Evolutionary conservation across 192 early-diverging fungal genomes (phyloP).

Genomic region (Helicostylum pulchrum): DNA sequence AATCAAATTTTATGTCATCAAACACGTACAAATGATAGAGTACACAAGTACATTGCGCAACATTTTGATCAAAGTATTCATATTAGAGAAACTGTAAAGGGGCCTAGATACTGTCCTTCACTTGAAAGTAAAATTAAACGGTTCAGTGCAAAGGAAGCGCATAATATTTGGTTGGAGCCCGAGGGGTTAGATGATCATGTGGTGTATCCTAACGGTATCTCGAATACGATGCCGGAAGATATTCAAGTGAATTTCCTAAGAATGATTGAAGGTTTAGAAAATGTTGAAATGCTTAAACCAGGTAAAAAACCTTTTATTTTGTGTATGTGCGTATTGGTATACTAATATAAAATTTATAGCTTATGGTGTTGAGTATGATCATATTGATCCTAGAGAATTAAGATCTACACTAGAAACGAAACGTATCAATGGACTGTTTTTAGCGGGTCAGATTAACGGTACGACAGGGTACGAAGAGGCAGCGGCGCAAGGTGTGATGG

Average conservation of each 20-base stretch:
- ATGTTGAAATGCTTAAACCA: conserved; percentile 67
- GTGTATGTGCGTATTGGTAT: not conserved
- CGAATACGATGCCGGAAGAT: conserved; percentile 78
- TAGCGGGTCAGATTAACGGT: conserved; percentile 88
- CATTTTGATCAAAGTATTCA: conserved; percentile 80
- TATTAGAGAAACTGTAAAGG: conserved; percentile 80
- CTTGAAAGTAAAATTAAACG: conserved; percentile 78
- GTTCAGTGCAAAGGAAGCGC: conserved; percentile 62
- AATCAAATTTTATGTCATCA: conserved; percentile 72
- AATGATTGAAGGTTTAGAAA: conserved; percentile 72
- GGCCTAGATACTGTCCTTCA: conserved; percentile 80
- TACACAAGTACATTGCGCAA: conserved; percentile 65
- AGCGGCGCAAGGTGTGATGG: conserved; percentile 76
- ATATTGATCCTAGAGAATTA: conserved; percentile 80
- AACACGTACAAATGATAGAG: conserved; percentile 65
- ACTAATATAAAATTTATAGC: conserved; percentile 30
- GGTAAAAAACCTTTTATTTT: conserved; percentile 41
- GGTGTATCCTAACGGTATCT: conserved; percentile 85
- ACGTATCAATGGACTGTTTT: conserved; percentile 69
- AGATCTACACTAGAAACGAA: conserved; percentile 73
- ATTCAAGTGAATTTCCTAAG: conserved; percentile 67
- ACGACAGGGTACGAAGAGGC: conserved; percentile 86
- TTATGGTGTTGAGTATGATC: conserved; percentile 87
- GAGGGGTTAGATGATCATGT: conserved; percentile 68
- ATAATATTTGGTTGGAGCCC: conserved; percentile 79